Evolutionary conservation across 2,329 filamentous ascomycete species (phyloP), one percentile per base, ranked within the genome.

Genomic region (Paracorniculantispora psalliotae): DNA sequence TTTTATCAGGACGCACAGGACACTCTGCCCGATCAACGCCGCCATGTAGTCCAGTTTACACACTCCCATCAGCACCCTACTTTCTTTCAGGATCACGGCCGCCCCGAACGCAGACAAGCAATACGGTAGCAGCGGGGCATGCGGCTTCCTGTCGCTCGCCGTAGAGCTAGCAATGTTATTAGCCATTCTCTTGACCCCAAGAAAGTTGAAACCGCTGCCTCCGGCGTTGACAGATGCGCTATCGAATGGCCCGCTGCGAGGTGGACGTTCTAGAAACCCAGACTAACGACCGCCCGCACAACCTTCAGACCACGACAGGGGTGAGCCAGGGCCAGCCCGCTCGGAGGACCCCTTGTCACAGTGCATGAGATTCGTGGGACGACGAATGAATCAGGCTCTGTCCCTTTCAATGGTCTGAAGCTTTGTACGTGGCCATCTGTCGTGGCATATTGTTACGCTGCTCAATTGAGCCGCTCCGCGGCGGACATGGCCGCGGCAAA

Each of bases 261-360:
- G 10, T 13, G 17, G 26, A 35, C 37, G 52, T 55, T 55, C 52
- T 55, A 55, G 52, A 55, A 55, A 47, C 28, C 21, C 28, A 23
- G 9, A 33, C 52, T 55, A 55, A 41, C 41, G 28, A 55, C 39
- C 52, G 37, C 25, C 51, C 44, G 50, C 37, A 19, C 50, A 46
- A 35, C 52, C 52, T 46, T 25, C 25, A 17, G 26, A 33, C 39
- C 10, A 13, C 3, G 35, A 19, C 50, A 54, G 37, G 37, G 26
- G 33, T 41, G 17, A 17, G 26, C 10, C 9, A 25, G 26, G 25
- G n/a, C 37, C n/a, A 33, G 28, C 19, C 48, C 41, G 19, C 23
- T 21, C 37, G n/a, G n/a, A 21, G 12, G n/a, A 54, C 52, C 26
- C 9, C 43, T 26, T 37, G 41, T 46, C 52, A 46, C 52, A 46